Base-by-base conservation (phyloP, 371 early-diverging fungal species). In the Chytridium lagenaria region DNA sequence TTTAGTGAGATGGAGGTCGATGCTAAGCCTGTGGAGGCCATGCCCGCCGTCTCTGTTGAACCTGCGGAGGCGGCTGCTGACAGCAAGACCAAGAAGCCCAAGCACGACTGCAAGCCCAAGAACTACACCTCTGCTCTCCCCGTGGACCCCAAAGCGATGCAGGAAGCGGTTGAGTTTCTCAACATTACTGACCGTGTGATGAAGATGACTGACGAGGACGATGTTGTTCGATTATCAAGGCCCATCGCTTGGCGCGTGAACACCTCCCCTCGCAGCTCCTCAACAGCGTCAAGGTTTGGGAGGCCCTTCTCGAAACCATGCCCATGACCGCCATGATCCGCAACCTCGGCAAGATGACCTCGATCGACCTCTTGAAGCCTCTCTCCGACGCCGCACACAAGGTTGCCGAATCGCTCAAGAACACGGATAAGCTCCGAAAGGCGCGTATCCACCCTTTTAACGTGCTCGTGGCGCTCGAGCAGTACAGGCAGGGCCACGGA, bases 391-490 rank as follows among this genome's bases (percentile, higher is more conserved):
- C 38, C 23, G 28, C 38, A 51, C 2, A 38, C 40, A 22, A 28
- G 33, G 67, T 75, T 23, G 22, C n/a, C 37, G 26, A 44, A 31
- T 23, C 51, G 30, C 67, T 74, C 19, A 19, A 19, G 19, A 44
- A 44, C 26, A 7, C 15, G 7, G 57, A 23, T 40, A 37, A 33
- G 40, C 70, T 74, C 51, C 2, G 28, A 22, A 70, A 70, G 66
- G 75, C 76, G 36, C 40, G 71, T 1, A 59, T 75, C 57, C 76
- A 75, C 68, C 76, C 76, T 19, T 71, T 75, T 59, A 71, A 67
- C 52, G 50, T 75, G 26, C 68, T 75, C 26, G 66, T 71, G 2
- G 71, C 76, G 51, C 26, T 75, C 38, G 19, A 49, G 30, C 63
- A 63, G 39, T 75, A 75, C 69, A 10, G 34, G 55, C 15, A 38